Conservation (phyloP, 1,284 basidiomycete species). For the Cryptococcus neoformans region DNA sequence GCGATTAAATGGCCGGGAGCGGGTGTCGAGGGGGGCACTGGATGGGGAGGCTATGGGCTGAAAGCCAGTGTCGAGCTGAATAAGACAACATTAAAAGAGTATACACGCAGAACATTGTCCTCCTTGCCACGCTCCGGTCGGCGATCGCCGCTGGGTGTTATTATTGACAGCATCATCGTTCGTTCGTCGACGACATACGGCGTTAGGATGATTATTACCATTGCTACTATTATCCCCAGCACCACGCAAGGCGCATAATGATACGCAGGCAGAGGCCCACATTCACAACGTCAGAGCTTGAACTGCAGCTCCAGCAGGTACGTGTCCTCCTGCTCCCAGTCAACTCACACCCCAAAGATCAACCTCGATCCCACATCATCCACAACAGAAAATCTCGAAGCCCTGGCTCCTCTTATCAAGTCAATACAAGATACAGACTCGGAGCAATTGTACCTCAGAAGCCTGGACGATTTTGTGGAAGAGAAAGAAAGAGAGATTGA, state of each 20-base stretch:
- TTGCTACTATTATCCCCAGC: neutral
- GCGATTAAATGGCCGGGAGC: neutral
- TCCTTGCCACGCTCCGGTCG: neutral
- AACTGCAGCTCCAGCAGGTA: slow-evolving; percentile 49
- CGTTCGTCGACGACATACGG: neutral
- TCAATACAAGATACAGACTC: slow-evolving; percentile 87
- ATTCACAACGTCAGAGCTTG: slow-evolving; percentile 47
- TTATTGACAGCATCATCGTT: neutral
- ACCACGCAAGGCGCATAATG: slow-evolving; percentile 19
- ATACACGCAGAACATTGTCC: no score
- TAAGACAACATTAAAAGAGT: no score
- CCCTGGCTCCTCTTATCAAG: slow-evolving; percentile 87
- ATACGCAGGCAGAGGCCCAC: slow-evolving; percentile 41
- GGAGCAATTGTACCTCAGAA: slow-evolving; percentile 86
- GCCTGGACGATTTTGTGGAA: slow-evolving; percentile 79
- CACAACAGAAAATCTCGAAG: slow-evolving; percentile 75
- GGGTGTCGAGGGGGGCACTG: neutral
- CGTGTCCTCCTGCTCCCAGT: neutral
- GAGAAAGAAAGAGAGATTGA: slow-evolving; percentile 96
- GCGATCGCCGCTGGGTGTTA: neutral
- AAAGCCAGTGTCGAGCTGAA: neutral
- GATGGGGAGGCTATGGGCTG: neutral
- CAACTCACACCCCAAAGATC: slow-evolving; percentile 24
- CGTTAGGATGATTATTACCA: neutral
- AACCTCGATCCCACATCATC: slow-evolving; percentile 42